Base-by-base conservation (phyloP, 345 rosid genomes). In the Geranium rotundifolium region DNA sequence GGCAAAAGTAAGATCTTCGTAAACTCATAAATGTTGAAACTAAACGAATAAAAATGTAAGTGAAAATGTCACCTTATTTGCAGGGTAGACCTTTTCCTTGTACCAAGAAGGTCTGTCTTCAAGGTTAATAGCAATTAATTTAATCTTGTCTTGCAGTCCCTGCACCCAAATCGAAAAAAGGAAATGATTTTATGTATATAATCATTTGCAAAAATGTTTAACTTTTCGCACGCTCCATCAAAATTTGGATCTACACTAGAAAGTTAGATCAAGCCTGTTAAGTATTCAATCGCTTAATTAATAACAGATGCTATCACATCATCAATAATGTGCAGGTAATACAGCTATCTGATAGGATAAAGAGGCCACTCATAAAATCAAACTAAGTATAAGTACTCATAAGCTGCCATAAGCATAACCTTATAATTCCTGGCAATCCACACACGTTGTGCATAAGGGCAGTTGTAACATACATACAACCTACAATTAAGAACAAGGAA, bases 401-500 rank as follows among this genome's bases (percentile, higher is more conserved):
- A 17, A 30, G 19, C 27, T 18, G 54, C 27, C 7, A 13, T 0
- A 19, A 17, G n/a, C 5, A 54, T n/a, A 19, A 87, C 95, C 97
- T 89, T 89, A 65, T 71, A 66, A 70, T 92, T 87, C 70, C 98
- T 82, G 68, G 95, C 83, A 86, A 92, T 89, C 98, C 98, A 89
- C 63, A 74, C 97, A 31, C 98, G 89, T 71, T 87, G 97, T 7
- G 93, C 90, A 71, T 4, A 92, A 17, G 98, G 98, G 70, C 98
- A 87, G 5, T 63, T 1, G 58, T 82, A 79, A 61, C 62, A 50
- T 41, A 80, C 76, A 75, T 91, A 91, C 84, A 89, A 55, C 81
- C 97, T 90, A 19, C 56, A 64, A 31, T 71, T 31, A 63, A 49
- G 59, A 12, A 20, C 41, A 34, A 34, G 7, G 27, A 23, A 23